These are phyloP conservation scores for Corinectria fuckeliana DNA, from an alignment of 2,329 filamentous ascomycete species.

Conservation along the genomic window DNA sequence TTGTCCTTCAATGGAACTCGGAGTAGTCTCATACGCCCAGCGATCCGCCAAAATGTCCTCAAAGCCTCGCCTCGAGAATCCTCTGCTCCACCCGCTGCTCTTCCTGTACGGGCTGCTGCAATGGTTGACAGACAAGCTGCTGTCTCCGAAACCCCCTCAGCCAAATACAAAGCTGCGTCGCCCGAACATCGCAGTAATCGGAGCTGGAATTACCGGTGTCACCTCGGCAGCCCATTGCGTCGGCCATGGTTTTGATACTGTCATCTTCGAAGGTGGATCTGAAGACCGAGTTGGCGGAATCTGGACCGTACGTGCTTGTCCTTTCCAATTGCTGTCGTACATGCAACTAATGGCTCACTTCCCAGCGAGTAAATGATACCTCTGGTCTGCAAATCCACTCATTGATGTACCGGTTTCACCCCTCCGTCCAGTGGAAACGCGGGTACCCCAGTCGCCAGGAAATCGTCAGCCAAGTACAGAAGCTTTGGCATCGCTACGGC, in stretches of 20 bases:
- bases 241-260: conserved; percentile 83
- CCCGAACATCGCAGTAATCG: conserved; percentile 73
- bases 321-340: not conserved
- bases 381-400: conserved; percentile 85
- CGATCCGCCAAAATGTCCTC: conserved; percentile 41
- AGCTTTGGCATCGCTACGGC: conserved; percentile 74
- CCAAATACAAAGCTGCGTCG: conserved; percentile 62
- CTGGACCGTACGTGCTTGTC: conserved; percentile 68
- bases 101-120: conserved; percentile 71
- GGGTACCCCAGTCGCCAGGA: conserved; percentile 81
- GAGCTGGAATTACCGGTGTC: conserved; percentile 75
- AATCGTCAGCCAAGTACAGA: conserved; percentile 74
- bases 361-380: conserved; percentile 78
- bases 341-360: not conserved
- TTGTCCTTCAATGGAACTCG: not conserved
- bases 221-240: conserved; percentile 83
- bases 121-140: conserved; percentile 66
- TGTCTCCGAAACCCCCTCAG: conserved; percentile 73
- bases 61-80: conserved; percentile 44
- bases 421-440: conserved; percentile 73
- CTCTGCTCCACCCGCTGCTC: conserved; percentile 60
- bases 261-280: conserved; percentile 76
- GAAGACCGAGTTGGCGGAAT: conserved; percentile 76
- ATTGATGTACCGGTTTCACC: conserved; percentile 88
- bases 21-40: not conserved